Evolutionary conservation across 129 eudicot genomes (phyloP), one percentile per base, ranked within the genome.

Genomic region (Tanacetum coccineum): DNA sequence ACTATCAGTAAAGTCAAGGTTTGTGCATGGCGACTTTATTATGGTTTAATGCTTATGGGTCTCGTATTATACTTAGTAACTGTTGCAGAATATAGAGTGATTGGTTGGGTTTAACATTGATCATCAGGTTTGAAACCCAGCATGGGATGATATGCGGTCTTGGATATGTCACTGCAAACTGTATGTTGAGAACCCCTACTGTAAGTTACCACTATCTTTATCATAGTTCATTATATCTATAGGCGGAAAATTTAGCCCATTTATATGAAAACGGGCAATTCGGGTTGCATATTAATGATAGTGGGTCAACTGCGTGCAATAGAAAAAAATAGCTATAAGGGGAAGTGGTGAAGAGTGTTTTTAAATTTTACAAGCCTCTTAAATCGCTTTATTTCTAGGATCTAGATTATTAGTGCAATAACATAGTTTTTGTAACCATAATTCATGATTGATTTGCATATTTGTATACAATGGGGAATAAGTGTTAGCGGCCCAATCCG

Each of bases 151-250:
- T 93, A 54, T 86, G 95, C 79, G 90, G 90, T 50, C 73, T 93
- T 51, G 98, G 98, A 79, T 93, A 83, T 81, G 84, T 93, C 32
- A 80, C 85, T 58, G 96, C 98, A 46, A 90, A 93, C 78, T 86
- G 86, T 76, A 60, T 84, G 78, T 66, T 79, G 64, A 84, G 87
- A 73, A 73, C 81, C 47, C 84, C 87, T 81, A 62, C 82, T 48
- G 95, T 89, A 93, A 87, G 96, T 80, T 60, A 44, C 45, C 49
- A 1, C 42, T 51, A 44, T 36, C 28, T 52, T 52, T 36, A 51
- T 72, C 51, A 50, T n/a, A 50, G 46, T 30, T 66, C 39, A 13
- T 4, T 68, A 30, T 68, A 36, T 36, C 10, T 36, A 36, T 9
- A 36, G 10, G 10, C 10, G 10, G 42, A 7, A 36, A 49, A 13